These are phyloP conservation scores for Boletus hoseneyae DNA, from an alignment of 1,284 basidiomycete genomes.

Conservation along the genomic window DNA sequence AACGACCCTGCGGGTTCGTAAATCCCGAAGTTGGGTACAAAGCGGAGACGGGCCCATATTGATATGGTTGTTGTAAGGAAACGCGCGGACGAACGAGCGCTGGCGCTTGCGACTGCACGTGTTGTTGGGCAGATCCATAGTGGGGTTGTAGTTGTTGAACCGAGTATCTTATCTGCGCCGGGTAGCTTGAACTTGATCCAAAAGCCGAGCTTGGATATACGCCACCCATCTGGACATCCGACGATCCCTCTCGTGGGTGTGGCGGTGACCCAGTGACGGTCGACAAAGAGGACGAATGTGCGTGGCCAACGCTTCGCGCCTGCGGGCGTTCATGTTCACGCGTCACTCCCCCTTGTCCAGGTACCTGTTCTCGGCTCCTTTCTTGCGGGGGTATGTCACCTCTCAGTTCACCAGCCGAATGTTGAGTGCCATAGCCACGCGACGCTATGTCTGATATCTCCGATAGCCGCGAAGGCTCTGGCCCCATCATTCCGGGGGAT, in stretches of 20 bases:
- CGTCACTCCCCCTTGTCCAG: neutral
- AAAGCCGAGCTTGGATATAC: constrained; percentile 1
- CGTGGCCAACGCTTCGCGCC: constrained; percentile 4
- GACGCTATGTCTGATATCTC: neutral
- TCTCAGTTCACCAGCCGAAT: neutral
- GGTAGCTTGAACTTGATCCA: constrained; percentile 1
- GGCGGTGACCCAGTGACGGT: constrained; percentile 27
- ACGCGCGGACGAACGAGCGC: neutral
- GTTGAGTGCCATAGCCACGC: neutral
- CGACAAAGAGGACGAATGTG: constrained; percentile 26
- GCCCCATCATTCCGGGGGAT: constrained; percentile 18
- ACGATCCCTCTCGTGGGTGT: constrained; percentile 5
- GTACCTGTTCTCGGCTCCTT: neutral
- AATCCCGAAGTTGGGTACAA: constrained; percentile 8
- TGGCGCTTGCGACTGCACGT: constrained; percentile 6
- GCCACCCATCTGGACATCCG: neutral
- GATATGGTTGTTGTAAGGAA: constrained; percentile 14
- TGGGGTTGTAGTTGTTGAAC: constrained; percentile 7
- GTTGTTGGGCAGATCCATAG: constrained; percentile 7
- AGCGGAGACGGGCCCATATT: constrained; percentile 3
- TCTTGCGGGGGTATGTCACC: constrained; percentile 3
- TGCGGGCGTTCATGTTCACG: neutral
- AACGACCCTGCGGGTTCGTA: constrained; percentile 1
- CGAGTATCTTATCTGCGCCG: constrained; percentile 4
- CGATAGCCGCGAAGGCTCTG: constrained; percentile 16